These are phyloP conservation scores for Collybia nuda DNA, from an alignment of 768 basidiomycete species.

Conservation along the genomic window DNA sequence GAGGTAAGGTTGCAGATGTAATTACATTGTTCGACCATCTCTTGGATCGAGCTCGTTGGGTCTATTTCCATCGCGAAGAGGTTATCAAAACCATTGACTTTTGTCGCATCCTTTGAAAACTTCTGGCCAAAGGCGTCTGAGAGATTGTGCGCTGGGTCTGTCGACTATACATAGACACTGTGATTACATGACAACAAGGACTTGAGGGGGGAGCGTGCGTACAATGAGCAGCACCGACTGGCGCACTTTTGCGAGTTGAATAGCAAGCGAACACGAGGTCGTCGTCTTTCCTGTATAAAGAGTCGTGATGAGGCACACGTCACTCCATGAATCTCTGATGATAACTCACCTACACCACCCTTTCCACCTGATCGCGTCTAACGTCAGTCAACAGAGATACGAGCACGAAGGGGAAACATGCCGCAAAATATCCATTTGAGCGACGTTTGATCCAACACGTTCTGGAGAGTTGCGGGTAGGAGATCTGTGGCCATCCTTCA, in stretches of 20 bases:
- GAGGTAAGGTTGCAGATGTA: slow-evolving; percentile 7
- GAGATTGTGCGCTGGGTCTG: slow-evolving; percentile 99
- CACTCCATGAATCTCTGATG: background rate
- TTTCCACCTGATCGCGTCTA: slow-evolving; percentile 75
- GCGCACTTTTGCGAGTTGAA: slow-evolving; percentile 85
- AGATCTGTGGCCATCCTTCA: slow-evolving; percentile 56
- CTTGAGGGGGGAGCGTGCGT: slow-evolving; percentile 31
- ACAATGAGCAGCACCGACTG: slow-evolving; percentile 98
- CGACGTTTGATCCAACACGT: slow-evolving; percentile 88
- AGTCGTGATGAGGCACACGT: background rate
- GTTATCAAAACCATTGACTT: slow-evolving; percentile 97
- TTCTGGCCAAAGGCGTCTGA: slow-evolving; percentile 99
- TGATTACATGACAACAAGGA: background rate
- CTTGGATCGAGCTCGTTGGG: slow-evolving; percentile 95
- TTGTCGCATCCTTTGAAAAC: slow-evolving; percentile 98
- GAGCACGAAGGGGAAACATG: slow-evolving; percentile 33
- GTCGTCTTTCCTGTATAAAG: slow-evolving; percentile 85
- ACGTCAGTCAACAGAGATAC: slow-evolving; percentile 9
- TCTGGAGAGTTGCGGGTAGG: slow-evolving; percentile 87
- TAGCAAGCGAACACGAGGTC: slow-evolving; percentile 96
- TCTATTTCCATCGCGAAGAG: slow-evolving; percentile 99
- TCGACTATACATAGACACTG: slow-evolving; percentile 58
- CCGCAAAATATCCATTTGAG: slow-evolving; percentile 99
- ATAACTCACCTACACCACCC: slow-evolving; percentile 88
- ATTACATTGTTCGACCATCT: slow-evolving; percentile 97